These are phyloP conservation scores for Boletus reticuloceps DNA, from an alignment of 768 basidiomycete genomes.

Conservation along the genomic window DNA sequence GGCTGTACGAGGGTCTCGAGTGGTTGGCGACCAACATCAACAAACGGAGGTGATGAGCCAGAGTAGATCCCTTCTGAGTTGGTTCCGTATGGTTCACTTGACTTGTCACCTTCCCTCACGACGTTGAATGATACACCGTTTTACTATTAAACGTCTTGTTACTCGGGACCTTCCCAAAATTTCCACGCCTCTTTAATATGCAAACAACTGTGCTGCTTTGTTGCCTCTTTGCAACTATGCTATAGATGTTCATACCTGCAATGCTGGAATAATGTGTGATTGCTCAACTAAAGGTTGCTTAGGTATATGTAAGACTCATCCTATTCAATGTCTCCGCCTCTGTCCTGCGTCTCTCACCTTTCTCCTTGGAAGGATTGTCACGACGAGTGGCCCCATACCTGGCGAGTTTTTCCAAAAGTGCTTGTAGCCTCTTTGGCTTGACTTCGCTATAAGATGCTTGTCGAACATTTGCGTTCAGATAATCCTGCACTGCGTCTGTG, in stretches of 20 bases:
- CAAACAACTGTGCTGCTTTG: not conserved
- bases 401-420: constrained; percentile 76
- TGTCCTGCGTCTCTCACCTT: constrained; percentile 68
- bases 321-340: constrained; percentile 78
- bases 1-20: constrained; percentile 97
- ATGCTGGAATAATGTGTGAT: constrained; percentile 5
- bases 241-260: constrained; percentile 18
- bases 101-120: constrained; percentile 59
- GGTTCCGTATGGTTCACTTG: constrained; percentile 45
- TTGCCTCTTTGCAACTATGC: constrained; percentile 13
- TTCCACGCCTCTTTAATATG: constrained; percentile 7
- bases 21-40: constrained; percentile 89
- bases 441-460: constrained; percentile 64
- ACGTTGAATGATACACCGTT: constrained; percentile 52
- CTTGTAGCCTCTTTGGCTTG: constrained; percentile 68
- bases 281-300: not conserved
- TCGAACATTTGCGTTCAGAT: constrained; percentile 67
- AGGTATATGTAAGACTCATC: constrained; percentile 32
- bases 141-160: constrained; percentile 33
- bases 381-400: constrained; percentile 63
- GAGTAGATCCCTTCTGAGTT: constrained; percentile 29
- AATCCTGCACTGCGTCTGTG: constrained; percentile 73
- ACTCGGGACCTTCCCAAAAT: constrained; percentile 27
- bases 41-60: constrained; percentile 69
- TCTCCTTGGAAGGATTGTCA: constrained; percentile 57